Evolutionary conservation across 2,329 filamentous ascomycete species (phyloP).

Genomic region (Cadophora gregata): DNA sequence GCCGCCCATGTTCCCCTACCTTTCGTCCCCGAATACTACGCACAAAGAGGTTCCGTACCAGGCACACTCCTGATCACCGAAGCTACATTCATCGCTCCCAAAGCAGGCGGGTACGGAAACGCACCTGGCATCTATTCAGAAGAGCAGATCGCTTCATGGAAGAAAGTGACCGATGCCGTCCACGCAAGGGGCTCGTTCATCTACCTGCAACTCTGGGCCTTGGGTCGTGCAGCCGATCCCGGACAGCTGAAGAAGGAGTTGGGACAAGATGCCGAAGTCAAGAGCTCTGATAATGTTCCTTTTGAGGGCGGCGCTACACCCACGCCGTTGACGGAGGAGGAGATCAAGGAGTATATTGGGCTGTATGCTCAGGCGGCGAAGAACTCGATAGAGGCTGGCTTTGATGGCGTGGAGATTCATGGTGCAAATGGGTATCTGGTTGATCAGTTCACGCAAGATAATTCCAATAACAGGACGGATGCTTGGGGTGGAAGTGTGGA

Average conservation of each 20-base stretch:
- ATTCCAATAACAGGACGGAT: conserved; percentile 61
- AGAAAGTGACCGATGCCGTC: conserved; percentile 61
- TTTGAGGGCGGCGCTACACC: conserved; percentile 36
- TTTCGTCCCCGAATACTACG: conserved; percentile 57
- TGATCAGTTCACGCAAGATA: conserved; percentile 44
- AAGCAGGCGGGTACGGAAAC: conserved; percentile 54
- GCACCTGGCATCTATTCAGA: conserved; percentile 61
- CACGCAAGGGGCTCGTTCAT: conserved; percentile 64
- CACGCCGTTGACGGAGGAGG: conserved; percentile 47
- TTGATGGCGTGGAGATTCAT: conserved; percentile 57
- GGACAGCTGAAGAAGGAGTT: conserved; percentile 35
- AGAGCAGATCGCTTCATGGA: conserved; percentile 62
- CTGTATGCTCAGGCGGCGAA: conserved; percentile 44
- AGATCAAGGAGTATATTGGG: conserved; percentile 47
- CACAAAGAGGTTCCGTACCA: conserved; percentile 54
- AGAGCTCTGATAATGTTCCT: conserved; percentile 35
- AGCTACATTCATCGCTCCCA: conserved; percentile 54
- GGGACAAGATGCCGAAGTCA: conserved; percentile 31
- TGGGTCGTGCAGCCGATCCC: conserved; percentile 53
- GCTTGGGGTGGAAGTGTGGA: conserved; percentile 57
- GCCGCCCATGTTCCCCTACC: conserved; percentile 53
- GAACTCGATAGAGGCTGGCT: conserved; percentile 58
- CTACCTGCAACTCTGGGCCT: conserved; percentile 65
- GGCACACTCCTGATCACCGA: conserved; percentile 64
- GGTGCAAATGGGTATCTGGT: conserved; percentile 44